These are phyloP conservation scores for Lasiodiplodia citricola DNA, from an alignment of 2,329 filamentous ascomycete species.

Conservation along the genomic window DNA sequence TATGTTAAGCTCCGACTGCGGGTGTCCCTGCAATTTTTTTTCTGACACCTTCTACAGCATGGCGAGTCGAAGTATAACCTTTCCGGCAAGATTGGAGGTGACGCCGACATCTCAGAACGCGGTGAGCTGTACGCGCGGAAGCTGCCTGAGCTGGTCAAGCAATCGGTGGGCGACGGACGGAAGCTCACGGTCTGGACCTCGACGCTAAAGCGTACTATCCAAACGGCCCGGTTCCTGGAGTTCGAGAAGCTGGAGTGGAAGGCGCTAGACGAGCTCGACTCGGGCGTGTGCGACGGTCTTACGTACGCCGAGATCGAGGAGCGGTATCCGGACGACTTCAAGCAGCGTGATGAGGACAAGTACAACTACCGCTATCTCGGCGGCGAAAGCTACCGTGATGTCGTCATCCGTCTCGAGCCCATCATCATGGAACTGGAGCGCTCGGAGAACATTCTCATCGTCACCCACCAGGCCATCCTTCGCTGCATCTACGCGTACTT, in stretches of 20 bases:
- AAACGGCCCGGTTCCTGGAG: constrained; percentile 84
- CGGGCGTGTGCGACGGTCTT: constrained; percentile 93
- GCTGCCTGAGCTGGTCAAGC: constrained; percentile 80
- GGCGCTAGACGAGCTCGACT: constrained; percentile 94
- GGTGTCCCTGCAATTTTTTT: not conserved
- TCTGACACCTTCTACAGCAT: constrained; percentile 63
- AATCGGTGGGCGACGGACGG: constrained; percentile 79
- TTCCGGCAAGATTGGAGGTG: constrained; percentile 87
- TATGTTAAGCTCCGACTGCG: constrained; percentile 53
- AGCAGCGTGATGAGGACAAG: constrained; percentile 94
- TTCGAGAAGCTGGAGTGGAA: constrained; percentile 99
- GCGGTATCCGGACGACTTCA: constrained; percentile 90
- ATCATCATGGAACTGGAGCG: constrained; percentile 99
- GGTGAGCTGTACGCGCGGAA: constrained; percentile 86
- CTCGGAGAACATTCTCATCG: constrained; percentile 95
- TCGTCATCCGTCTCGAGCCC: constrained; percentile 95
- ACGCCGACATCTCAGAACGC: constrained; percentile 82
- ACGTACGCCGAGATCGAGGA: constrained; percentile 96
- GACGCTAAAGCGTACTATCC: constrained; percentile 82
- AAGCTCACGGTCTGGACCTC: constrained; percentile 77
- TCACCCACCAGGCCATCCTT: constrained; percentile 95
- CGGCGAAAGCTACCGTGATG: constrained; percentile 93
- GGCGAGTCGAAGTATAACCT: constrained; percentile 95
- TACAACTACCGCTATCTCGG: constrained; percentile 99
- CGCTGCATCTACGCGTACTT: constrained; percentile 99